Evolutionary conservation across 176 grass and related monocot species (phyloP).

Genomic region (Lolium rigidum): DNA sequence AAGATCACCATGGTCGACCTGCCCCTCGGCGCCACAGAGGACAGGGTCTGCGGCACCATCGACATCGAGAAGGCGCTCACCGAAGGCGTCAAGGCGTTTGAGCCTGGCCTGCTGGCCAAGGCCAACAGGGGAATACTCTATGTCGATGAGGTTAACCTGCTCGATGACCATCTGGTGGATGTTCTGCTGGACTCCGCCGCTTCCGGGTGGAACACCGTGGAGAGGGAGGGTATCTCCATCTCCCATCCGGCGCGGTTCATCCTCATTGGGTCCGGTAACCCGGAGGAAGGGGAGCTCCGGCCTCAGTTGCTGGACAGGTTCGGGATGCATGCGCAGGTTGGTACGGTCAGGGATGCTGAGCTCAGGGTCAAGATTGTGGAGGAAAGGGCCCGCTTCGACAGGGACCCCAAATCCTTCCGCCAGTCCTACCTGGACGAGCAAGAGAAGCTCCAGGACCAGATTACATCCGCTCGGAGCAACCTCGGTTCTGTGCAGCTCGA

Average conservation of each 20-base stretch:
- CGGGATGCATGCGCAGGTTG: constrained; percentile 96
- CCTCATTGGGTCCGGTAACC: constrained; percentile 95
- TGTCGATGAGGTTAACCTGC: constrained; percentile 92
- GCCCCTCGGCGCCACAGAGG: constrained; percentile 95
- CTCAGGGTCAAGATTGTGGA: constrained; percentile 97
- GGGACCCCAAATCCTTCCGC: constrained; percentile 80
- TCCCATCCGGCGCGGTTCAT: constrained; percentile 97
- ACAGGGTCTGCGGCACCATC: constrained; percentile 98
- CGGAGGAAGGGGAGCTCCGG: constrained; percentile 92
- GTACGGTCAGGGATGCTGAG: constrained; percentile 86
- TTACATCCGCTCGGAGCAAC: constrained; percentile 63
- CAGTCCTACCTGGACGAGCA: constrained; percentile 77
- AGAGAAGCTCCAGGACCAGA: constrained; percentile 88
- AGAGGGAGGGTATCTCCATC: constrained; percentile 98
- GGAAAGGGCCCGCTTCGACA: constrained; percentile 83
- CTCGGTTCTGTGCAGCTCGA: constrained; percentile 75
- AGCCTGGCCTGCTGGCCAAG: constrained; percentile 92
- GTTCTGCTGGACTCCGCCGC: constrained; percentile 88
- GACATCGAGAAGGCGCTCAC: constrained; percentile 99
- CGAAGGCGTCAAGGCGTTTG: constrained; percentile 98
- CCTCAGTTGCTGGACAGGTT: constrained; percentile 95
- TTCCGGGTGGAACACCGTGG: constrained; percentile 96
- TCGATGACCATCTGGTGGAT: constrained; percentile 95
- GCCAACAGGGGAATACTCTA: constrained; percentile 97
- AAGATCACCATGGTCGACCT: constrained; percentile 99